phyloP scores from a whole-genome alignment of 192 early-diverging fungal species.

The Backusella macrospora region DNA sequence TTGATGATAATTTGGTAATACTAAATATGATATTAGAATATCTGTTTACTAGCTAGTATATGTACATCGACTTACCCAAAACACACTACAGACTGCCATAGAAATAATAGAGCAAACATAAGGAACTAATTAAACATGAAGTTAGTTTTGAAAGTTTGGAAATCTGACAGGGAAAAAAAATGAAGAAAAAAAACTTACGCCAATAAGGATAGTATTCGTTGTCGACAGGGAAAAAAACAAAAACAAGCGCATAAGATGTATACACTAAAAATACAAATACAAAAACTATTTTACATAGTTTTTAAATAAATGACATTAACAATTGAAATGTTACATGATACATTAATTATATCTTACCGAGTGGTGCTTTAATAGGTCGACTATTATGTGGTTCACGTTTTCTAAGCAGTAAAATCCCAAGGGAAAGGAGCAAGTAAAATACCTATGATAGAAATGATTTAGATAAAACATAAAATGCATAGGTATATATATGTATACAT shows the following conservation, averaged over 20 bases:
- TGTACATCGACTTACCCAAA: conserved; percentile 28
- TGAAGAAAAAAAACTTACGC: conserved; percentile 16
- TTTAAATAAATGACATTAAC: neutral
- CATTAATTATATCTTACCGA: conserved; percentile 9
- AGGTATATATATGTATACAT: neutral
- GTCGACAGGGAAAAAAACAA: conserved; percentile 37
- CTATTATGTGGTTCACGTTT: conserved; percentile 19
- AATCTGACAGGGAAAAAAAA: neutral
- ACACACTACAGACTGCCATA: conserved; percentile 15
- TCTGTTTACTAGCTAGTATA: neutral
- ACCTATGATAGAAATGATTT: conserved; percentile 10
- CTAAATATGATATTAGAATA: conserved; percentile 5
- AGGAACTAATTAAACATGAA: conserved; percentile 25
- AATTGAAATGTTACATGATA: neutral
- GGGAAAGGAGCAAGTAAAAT: conserved; percentile 21
- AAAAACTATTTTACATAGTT: conserved; percentile 4
- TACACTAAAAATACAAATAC: conserved; percentile 29
- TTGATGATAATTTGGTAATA: conserved; percentile 28
- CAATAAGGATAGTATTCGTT: conserved; percentile 37
- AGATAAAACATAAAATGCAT: neutral
- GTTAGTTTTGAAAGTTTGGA: neutral
- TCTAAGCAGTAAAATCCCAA: conserved; percentile 22
- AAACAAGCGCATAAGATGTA: conserved; percentile 27
- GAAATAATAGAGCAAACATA: conserved; percentile 32
- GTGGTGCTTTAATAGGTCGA: conserved; percentile 26